A percentile compares a stretch with the other conserved stretches of the same genome.
Conservation (phyloP, 169 alveolate species). For the Plasmodium adleri region DNA sequence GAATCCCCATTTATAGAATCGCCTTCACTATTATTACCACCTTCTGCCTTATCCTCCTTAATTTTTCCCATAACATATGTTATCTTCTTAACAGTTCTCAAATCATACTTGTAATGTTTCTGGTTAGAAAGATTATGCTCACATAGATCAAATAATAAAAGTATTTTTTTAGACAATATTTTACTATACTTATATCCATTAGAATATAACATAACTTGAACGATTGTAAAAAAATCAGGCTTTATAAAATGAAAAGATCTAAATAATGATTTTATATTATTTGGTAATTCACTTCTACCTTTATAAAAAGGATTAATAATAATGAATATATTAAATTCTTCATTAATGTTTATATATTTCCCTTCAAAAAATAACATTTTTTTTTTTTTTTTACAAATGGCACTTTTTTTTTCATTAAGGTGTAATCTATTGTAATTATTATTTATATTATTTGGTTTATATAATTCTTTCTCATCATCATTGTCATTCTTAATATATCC, state of each 20-base stretch:
- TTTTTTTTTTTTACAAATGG: constrained; percentile 82
- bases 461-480: neutral
- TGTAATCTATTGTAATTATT: neutral
- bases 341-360: constrained; percentile 92
- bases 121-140: constrained; percentile 92
- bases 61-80: constrained; percentile 93
- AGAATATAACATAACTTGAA: constrained; percentile 95
- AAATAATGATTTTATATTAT: constrained; percentile 94
- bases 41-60: constrained; percentile 12
- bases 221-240: constrained; percentile 92
- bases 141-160: constrained; percentile 95
- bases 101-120: constrained; percentile 98
- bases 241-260: constrained; percentile 93
- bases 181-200: constrained; percentile 96
- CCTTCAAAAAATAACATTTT: constrained; percentile 86
- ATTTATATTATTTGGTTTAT: neutral
- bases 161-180: constrained; percentile 93
- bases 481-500: neutral
- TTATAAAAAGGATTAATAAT: constrained; percentile 99
- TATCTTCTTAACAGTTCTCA: constrained; percentile 96
- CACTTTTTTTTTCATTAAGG: constrained; percentile 76
- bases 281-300: constrained; percentile 97
- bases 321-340: constrained; percentile 96
- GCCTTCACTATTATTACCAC: too few species aligned
- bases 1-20: too few species aligned